Conservation (phyloP, 2,329 filamentous ascomycete genomes). For the Myriosclerotinia curreyana region DNA sequence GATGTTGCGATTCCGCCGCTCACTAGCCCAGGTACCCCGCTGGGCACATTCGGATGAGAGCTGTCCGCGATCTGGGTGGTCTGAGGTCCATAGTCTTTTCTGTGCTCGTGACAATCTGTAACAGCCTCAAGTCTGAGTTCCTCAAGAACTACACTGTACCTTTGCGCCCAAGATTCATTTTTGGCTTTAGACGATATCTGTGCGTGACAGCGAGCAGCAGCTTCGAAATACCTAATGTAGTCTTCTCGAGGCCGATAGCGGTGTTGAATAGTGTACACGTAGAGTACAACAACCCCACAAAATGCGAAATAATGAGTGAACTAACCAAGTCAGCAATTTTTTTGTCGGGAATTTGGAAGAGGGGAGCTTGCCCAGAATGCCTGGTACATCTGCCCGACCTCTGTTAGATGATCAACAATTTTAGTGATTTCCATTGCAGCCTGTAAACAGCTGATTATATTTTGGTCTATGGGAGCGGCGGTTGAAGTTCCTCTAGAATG, state of each 20-base stretch:
- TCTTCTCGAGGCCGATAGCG: conserved; percentile 34
- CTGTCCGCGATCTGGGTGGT: not conserved
- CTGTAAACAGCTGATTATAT: conserved; percentile 40
- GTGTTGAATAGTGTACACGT: conserved; percentile 46
- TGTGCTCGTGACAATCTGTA: not conserved
- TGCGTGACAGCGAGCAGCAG: conserved; percentile 43
- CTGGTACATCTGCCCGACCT: conserved; percentile 41
- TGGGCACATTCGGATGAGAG: not conserved
- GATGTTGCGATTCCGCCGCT: conserved; percentile 8
- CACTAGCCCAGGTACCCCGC: not conserved
- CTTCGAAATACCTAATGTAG: conserved; percentile 39
- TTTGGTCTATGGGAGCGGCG: conserved; percentile 31
- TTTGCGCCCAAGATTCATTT: conserved; percentile 42
- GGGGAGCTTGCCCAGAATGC: conserved; percentile 43
- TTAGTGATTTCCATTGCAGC: conserved; percentile 43
- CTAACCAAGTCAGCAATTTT: conserved; percentile 25
- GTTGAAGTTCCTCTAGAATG: conserved; percentile 21
- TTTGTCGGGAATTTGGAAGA: not conserved
- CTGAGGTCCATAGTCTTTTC: not conserved
- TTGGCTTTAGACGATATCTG: conserved; percentile 43
- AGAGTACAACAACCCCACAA: conserved; percentile 46
- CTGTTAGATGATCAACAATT: conserved; percentile 43
- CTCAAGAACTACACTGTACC: conserved; percentile 46
- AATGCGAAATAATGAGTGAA: conserved; percentile 47
- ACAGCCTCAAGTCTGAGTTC: conserved; percentile 39